Percentiles rank a stretch among this genome's conserved stretches.
Conservation (phyloP, 306 rosid species). For the Vachellia collinsii region DNA sequence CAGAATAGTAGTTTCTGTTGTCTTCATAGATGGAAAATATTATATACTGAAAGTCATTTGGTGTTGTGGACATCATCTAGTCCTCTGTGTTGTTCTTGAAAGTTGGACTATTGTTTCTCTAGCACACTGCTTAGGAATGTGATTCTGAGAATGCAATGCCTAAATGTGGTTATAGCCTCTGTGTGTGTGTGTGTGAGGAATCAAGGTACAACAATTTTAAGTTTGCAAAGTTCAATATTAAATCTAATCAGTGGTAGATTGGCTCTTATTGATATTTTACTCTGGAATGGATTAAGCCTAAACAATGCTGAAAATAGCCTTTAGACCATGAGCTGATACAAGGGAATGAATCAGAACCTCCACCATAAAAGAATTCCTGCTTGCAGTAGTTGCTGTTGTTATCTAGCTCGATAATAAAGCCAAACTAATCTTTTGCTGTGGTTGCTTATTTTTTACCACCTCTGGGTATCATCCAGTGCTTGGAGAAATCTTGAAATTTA, state of each 20-base stretch:
- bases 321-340: conserved; percentile 1
- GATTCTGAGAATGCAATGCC: conserved; percentile 21
- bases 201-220: not conserved
- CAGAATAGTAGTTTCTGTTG: not conserved
- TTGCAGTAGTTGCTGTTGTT: not conserved
- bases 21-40: conserved; percentile 26
- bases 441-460: not conserved
- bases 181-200: not conserved
- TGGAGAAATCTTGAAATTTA: not conserved
- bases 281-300: not conserved
- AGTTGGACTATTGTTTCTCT: conserved; percentile 16
- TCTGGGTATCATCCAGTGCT: not conserved
- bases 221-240: not conserved
- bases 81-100: conserved; percentile 20
- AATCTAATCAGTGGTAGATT: conserved; percentile 18
- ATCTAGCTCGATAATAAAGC: not conserved
- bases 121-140: conserved; percentile 17
- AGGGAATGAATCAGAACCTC: not conserved
- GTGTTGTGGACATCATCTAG: conserved; percentile 13
- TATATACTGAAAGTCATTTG: not conserved
- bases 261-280: conserved; percentile 16
- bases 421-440: conserved; percentile 11
- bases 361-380: not conserved
- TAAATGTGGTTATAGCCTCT: conserved; percentile 1
- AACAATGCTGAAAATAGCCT: conserved; percentile 24